Conservation (phyloP, 177 flowering plant genomes). For the Telopea speciosissima region DNA sequence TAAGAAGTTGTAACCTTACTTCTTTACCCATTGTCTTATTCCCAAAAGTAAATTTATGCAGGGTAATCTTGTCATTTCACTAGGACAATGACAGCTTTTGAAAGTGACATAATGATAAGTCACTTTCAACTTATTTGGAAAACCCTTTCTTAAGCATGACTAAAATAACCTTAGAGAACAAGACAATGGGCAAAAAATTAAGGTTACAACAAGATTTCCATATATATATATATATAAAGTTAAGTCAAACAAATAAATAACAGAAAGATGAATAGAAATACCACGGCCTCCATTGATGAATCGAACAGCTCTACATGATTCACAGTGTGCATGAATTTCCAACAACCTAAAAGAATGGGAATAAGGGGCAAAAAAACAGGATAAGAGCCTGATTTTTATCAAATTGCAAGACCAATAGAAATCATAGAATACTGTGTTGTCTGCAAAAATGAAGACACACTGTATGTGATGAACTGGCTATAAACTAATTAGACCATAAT, state of each 20-base stretch:
- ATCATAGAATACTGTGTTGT: not conserved
- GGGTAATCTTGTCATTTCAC: no score
- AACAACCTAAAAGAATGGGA: slow-evolving; percentile 36
- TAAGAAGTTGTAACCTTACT: no score
- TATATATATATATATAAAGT: no score
- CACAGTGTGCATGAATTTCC: slow-evolving; percentile 54
- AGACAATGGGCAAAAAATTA: no score
- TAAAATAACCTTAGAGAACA: no score
- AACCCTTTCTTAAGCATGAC: no score
- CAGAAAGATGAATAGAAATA: slow-evolving; percentile 12
- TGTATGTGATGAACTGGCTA: not conserved
- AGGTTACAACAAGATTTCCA: no score
- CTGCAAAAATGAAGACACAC: not conserved
- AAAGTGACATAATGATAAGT: no score
- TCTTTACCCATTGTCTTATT: no score
- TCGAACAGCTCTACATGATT: slow-evolving; percentile 81
- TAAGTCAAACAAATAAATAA: not conserved
- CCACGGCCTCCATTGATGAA: slow-evolving; percentile 76
- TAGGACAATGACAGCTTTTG: no score
- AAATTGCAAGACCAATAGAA: not conserved
- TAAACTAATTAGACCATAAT: not conserved
- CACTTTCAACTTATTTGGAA: no score
- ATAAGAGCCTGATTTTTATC: not conserved
- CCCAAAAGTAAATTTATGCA: no score
- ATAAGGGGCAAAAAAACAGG: not conserved